These are phyloP conservation scores for Spizellomyces punctatus DNA, from an alignment of 192 early-diverging fungal species.

Conservation along the genomic window DNA sequence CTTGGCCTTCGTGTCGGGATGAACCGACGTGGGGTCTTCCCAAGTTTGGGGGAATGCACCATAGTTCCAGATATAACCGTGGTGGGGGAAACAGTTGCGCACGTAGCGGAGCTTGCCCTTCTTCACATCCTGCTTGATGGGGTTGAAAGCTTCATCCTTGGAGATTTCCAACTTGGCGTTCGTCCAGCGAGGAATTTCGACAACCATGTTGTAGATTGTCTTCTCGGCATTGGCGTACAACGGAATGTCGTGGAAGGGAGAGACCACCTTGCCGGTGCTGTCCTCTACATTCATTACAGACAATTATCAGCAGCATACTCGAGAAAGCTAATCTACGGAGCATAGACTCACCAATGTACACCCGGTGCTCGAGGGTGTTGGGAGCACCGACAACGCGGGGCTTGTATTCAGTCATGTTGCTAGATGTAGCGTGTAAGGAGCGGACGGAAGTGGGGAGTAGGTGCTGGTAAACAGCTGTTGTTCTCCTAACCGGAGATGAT, in stretches of 20 bases:
- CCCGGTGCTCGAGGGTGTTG: constrained; percentile 87
- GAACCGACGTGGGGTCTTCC: constrained; percentile 91
- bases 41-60: constrained; percentile 99
- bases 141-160: constrained; percentile 96
- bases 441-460: not conserved
- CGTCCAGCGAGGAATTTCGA: constrained; percentile 98
- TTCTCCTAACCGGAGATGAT: not conserved
- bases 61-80: constrained; percentile 99
- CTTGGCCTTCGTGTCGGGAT: constrained; percentile 92
- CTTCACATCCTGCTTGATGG: constrained; percentile 98
- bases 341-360: constrained; percentile 73
- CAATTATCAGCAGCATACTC: constrained; percentile 15
- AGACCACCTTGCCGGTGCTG: constrained; percentile 78
- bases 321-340: not conserved
- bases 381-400: constrained; percentile 83
- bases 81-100: constrained; percentile 98
- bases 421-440: not conserved
- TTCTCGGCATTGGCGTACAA: constrained; percentile 89
- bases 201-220: constrained; percentile 96
- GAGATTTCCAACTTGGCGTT: constrained; percentile 99
- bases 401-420: constrained; percentile 50
- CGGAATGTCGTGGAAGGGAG: constrained; percentile 98
- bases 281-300: constrained; percentile 38
- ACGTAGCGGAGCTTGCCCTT: constrained; percentile 99
- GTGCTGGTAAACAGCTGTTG: not conserved